Base-by-base conservation (phyloP, 352 stramenopile species). In the Globisporangium uncinulatum region DNA sequence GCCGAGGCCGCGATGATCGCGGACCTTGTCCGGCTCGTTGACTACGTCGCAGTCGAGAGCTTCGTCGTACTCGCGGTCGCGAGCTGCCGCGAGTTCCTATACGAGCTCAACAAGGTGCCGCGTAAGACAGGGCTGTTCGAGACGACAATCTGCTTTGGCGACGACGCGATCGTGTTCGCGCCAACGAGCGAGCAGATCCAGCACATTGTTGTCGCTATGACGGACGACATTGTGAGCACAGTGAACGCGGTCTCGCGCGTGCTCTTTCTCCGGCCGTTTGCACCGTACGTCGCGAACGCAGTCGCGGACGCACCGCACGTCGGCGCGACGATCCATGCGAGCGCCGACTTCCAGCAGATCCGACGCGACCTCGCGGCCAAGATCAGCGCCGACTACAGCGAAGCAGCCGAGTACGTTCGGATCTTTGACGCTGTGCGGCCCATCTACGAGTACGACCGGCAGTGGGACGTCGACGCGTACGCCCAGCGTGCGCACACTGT, bases 91-190 rank as follows among this genome's bases (percentile, higher is more conserved):
- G 80, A 86, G 34, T 95, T 98, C 48, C 69, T 98, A 7, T 65
- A 86, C 2, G 88, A 97, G 59, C 69, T 98, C 37, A 85, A 92
- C 53, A 95, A 96, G 56, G 68, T 87, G 1, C 76, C 83, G 2
- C 71, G 84, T 14, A 94, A 97, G 58, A 94, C 86, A 0, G 93
- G 94, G n/a, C 65, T 97, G 10, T 98, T 98, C 42, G 90, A 98
- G 62, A 98, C 94, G 10, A 96, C 86, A 3, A 90, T 98, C 39
- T 84, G 83, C 43, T 98, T 98, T 54, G 83, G 76, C 36, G 77
- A 92, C 15, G 67, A 83, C 20, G 67, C 56, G 11, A 97, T 87
- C 8, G 69, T 83, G 15, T 98, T 98, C 60, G 63, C 67, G 2
- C 93, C 93, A 1, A 95, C 89, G 21, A 84, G 79, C 57, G 73